phyloP scores from a whole-genome alignment of 2,329 filamentous ascomycete genomes.

The Fonsecaea pugnacius region DNA sequence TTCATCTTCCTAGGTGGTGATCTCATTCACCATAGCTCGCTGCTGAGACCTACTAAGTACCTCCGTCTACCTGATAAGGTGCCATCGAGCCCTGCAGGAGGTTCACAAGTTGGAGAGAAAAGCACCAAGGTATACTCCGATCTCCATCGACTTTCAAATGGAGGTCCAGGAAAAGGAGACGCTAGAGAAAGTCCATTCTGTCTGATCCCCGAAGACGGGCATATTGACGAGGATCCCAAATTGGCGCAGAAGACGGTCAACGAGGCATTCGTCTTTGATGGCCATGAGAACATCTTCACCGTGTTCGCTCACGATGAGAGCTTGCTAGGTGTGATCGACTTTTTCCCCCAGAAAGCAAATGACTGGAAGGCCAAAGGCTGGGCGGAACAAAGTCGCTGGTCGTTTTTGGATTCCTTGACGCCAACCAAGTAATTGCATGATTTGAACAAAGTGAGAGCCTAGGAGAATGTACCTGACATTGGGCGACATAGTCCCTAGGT shows the following conservation, averaged over 20 bases:
- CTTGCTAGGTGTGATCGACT: neutral
- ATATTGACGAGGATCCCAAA: neutral
- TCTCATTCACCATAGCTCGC: too few relatives aligned
- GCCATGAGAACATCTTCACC: neutral
- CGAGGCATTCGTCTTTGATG: neutral
- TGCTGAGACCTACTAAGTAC: too few relatives aligned
- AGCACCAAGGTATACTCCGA: too few relatives aligned
- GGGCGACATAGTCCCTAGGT: too few relatives aligned
- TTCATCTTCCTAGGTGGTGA: too few relatives aligned
- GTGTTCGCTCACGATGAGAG: neutral
- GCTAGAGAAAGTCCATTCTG: neutral
- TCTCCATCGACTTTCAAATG: too few relatives aligned
- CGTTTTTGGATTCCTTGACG: neutral
- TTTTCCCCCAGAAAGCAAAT: neutral
- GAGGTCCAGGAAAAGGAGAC: neutral
- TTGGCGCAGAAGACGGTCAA: neutral
- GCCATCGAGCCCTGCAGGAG: too few relatives aligned
- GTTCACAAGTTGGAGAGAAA: too few relatives aligned
- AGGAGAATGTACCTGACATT: too few relatives aligned
- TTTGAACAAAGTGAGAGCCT: too few relatives aligned
- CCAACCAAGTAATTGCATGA: conserved; percentile 12
- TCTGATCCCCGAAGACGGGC: neutral
- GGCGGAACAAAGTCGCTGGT: neutral
- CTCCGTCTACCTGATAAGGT: too few relatives aligned
- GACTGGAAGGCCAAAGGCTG: neutral